Base-by-base conservation (phyloP, 257 asterid species). In the Gentiana macrophylla region DNA sequence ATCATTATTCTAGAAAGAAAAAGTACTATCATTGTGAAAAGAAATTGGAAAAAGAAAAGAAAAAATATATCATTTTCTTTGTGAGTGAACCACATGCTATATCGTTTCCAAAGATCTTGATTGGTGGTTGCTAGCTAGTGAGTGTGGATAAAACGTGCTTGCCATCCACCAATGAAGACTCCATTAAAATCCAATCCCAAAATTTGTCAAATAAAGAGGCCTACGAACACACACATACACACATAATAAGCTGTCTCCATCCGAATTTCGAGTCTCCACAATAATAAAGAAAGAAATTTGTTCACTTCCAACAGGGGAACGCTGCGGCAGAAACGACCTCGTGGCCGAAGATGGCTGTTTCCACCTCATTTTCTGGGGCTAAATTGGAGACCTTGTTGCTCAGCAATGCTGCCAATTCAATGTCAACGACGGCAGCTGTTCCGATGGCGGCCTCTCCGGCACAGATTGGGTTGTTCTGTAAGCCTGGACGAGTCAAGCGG, bases 81-180 rank as follows among this genome's bases (percentile, higher is more conserved):
- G 24, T 24, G 24, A 24, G 24, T 24, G 24, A 24, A 24, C 24
- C 24, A 24, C 24, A 24, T 24, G 24, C 24, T 24, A 24, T 24
- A 24, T 24, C 24, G 24, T 24, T 24, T 24, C 24, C 24, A 24
- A 24, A 24, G 24, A 24, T 24, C 24, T 24, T 24, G 24, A 24
- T 24, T 24, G 24, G 68, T 61, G 72, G 74, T 35, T 38, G 8
- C 53, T 60, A 55, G 51, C 49, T 10, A n/a, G 53, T 15, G 68
- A 86, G 81, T 79, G 91, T 80, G 90, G 94, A 82, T 88, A 84
- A 45, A 88, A 79, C 90, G 84, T 71, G 89, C 59, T 59, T 68
- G 50, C 41, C 34, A 67, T 52, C 49, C 34, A 38, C 97, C 97
- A 89, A 89, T 89, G 79, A 81, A 12, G 77, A 55, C 12, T 35